phyloP scores from a whole-genome alignment of 2,329 filamentous ascomycete genomes.

The Pseudocercospora ulei region DNA sequence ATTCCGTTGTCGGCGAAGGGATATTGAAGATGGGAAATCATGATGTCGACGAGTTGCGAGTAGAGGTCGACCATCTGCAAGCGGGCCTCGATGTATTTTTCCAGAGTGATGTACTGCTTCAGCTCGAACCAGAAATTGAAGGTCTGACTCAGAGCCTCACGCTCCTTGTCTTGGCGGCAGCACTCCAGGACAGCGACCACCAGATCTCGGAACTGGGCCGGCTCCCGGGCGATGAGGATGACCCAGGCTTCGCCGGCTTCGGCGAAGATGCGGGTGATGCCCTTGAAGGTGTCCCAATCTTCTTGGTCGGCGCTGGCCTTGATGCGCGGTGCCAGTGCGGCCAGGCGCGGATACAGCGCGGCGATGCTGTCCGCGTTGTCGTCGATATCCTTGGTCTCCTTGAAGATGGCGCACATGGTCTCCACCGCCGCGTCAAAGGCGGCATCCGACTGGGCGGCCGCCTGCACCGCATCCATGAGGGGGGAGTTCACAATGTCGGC shows the following conservation, averaged over 20 bases:
- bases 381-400: conserved; percentile 87
- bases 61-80: conserved; percentile 70
- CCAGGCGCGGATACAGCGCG: conserved; percentile 67
- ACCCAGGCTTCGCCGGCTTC: conserved; percentile 94
- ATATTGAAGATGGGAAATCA: conserved; percentile 83
- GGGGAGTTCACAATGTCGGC: conserved; percentile 74
- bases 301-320: conserved; percentile 64
- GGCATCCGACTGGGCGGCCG: conserved; percentile 61
- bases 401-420: conserved; percentile 82
- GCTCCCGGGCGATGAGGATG: conserved; percentile 76
- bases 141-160: conserved; percentile 84
- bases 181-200: conserved; percentile 92
- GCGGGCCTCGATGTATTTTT: conserved; percentile 76
- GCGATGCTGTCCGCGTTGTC: conserved; percentile 76
- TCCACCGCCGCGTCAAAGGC: conserved; percentile 85
- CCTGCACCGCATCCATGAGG: conserved; percentile 69
- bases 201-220: conserved; percentile 67
- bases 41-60: conserved; percentile 80
- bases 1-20: conserved; percentile 62
- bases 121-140: conserved; percentile 98
- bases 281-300: conserved; percentile 76
- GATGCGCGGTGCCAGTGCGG: conserved; percentile 68
- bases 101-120: conserved; percentile 88
- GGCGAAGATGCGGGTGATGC: conserved; percentile 78
- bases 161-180: conserved; percentile 73